These are phyloP conservation scores for Phalaenopsis aphrodite DNA, from an alignment of 106 monocot species.

Conservation along the genomic window DNA sequence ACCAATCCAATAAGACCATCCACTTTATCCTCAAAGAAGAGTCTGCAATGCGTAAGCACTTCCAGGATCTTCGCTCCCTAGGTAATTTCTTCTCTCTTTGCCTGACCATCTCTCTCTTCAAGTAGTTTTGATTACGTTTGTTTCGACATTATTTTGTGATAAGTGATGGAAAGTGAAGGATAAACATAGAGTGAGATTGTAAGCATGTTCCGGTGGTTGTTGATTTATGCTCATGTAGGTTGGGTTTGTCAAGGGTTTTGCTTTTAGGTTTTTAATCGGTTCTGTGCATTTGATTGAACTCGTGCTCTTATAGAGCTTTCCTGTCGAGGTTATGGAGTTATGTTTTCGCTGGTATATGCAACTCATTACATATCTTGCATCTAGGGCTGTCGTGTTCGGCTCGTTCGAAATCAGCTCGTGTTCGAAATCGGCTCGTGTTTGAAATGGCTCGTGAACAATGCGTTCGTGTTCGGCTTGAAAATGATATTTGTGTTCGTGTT, in stretches of 20 bases:
- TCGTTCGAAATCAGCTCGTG: no score
- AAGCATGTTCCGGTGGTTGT: neutral
- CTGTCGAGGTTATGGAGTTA: neutral
- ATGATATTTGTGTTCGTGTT: no score
- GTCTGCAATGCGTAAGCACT: slow-evolving; percentile 58
- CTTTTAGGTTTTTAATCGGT: neutral
- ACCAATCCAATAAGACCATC: slow-evolving; percentile 24
- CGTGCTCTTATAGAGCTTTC: neutral
- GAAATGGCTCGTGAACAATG: no score
- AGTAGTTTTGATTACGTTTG: neutral
- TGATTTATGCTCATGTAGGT: neutral
- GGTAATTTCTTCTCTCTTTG: slow-evolving; percentile 27
- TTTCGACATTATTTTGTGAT: neutral
- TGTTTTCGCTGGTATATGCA: neutral
- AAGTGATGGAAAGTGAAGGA: neutral
- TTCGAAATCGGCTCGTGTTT: no score
- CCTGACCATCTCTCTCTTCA: neutral
- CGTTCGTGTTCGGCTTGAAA: no score
- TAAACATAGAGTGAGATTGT: neutral
- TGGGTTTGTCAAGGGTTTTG: neutral
- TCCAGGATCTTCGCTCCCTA: slow-evolving; percentile 70
- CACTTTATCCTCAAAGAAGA: slow-evolving; percentile 52
- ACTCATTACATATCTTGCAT: neutral
- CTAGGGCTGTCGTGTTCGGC: no score
- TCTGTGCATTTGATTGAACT: neutral